Evolutionary conservation across 768 basidiomycete genomes (phyloP).

Genomic region (Candolleomyces efflorescens): DNA sequence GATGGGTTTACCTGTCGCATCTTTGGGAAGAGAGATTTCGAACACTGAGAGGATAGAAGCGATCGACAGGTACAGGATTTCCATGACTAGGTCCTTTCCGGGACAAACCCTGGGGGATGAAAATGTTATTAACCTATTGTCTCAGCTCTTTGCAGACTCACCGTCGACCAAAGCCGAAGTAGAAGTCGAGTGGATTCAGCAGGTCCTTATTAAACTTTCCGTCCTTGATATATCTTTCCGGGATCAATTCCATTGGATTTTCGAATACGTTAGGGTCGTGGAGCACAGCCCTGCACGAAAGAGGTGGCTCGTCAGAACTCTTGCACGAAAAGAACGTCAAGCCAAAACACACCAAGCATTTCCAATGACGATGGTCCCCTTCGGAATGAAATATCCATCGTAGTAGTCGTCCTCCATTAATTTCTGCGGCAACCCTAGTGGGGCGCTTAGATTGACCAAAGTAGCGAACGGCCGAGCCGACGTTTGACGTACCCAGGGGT

Average conservation of each 20-base stretch:
- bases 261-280: slow-evolving; percentile 15
- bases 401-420: slow-evolving; percentile 7
- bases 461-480: background rate
- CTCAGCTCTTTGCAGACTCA: background rate
- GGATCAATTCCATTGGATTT: slow-evolving; percentile 15
- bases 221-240: slow-evolving; percentile 16
- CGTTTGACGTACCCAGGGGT: background rate
- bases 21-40: slow-evolving; percentile 13
- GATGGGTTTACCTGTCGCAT: slow-evolving; percentile 2
- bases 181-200: slow-evolving; percentile 17
- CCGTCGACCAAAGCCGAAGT: slow-evolving; percentile 30
- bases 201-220: slow-evolving; percentile 19
- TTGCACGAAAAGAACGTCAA: background rate
- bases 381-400: slow-evolving; percentile 8
- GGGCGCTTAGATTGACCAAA: background rate
- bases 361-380: slow-evolving; percentile 8
- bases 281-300: slow-evolving; percentile 16
- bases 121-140: background rate
- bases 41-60: slow-evolving; percentile 10
- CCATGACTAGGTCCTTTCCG: background rate
- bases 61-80: background rate
- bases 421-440: slow-evolving; percentile 4
- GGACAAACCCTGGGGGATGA: slow-evolving; percentile 5
- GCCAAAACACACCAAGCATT: slow-evolving; percentile 4
- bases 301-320: background rate